Conservation (phyloP, 2,329 filamentous ascomycete species). For the Colletotrichum orbiculare region DNA sequence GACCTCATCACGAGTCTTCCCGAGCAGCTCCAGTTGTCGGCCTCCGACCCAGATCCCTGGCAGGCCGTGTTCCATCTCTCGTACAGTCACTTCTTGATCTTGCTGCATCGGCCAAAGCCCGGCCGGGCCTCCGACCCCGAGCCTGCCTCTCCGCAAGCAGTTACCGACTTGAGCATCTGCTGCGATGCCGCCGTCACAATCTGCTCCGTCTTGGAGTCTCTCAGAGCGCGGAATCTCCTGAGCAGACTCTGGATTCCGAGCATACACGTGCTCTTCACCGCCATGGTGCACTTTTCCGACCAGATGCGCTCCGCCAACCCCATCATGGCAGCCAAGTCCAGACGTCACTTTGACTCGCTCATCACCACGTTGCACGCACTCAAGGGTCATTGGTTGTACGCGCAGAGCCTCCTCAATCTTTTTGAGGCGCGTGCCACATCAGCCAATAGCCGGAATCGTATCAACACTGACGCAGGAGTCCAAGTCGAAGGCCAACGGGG, state of each 20-base stretch:
- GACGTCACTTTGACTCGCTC: slow-evolving; percentile 44
- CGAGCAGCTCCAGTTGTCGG: slow-evolving; percentile 40
- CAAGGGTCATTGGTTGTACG: slow-evolving; percentile 46
- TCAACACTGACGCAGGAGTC: too few relatives aligned
- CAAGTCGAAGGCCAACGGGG: too few relatives aligned
- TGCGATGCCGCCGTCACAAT: slow-evolving; percentile 43
- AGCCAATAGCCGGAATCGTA: too few relatives aligned
- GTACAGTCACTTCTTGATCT: slow-evolving; percentile 49
- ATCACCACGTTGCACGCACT: slow-evolving; percentile 43
- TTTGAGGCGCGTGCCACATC: slow-evolving; percentile 39
- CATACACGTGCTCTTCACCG: slow-evolving; percentile 46
- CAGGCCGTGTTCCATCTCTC: slow-evolving; percentile 47
- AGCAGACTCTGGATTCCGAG: slow-evolving; percentile 43
- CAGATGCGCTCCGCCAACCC: slow-evolving; percentile 45
- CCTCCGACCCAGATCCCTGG: slow-evolving; percentile 42
- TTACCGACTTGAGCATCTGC: slow-evolving; percentile 45
- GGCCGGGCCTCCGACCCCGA: slow-evolving; percentile 3
- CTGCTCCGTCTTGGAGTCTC: slow-evolving; percentile 44
- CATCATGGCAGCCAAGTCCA: slow-evolving; percentile 45
- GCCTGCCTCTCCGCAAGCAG: slow-evolving; percentile 30
- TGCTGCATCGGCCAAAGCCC: slow-evolving; percentile 47
- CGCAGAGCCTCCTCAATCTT: slow-evolving; percentile 44
- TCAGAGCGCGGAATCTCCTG: slow-evolving; percentile 40
- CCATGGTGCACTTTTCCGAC: slow-evolving; percentile 43
- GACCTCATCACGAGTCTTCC: slow-evolving; percentile 45